A percentile compares a stretch with the other conserved stretches of the same genome.
Evolutionary conservation across 1,284 basidiomycete genomes (phyloP).

Genomic region (Microstroma glucosiphilum): DNA sequence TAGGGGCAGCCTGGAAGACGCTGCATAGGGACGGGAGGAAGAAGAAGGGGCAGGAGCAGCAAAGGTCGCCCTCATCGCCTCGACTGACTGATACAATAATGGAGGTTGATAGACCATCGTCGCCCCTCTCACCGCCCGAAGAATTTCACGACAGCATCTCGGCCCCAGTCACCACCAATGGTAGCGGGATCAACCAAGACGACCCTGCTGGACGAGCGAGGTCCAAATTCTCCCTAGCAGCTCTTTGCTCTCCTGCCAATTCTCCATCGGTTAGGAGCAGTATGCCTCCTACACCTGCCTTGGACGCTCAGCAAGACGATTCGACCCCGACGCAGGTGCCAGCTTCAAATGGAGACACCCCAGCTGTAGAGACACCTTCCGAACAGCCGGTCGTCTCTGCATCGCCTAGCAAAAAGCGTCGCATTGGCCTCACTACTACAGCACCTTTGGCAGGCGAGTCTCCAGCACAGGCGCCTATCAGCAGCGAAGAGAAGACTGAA

Average conservation of each 20-base stretch:
- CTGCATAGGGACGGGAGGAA: too few relatives aligned
- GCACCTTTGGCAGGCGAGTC: not conserved
- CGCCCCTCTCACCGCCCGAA: too few relatives aligned
- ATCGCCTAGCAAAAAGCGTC: not conserved
- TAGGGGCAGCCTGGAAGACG: too few relatives aligned
- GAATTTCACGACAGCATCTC: too few relatives aligned
- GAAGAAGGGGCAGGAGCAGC: too few relatives aligned
- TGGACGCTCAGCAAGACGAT: not conserved
- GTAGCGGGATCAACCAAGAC: not conserved
- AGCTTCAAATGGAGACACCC: not conserved
- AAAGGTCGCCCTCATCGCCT: too few relatives aligned
- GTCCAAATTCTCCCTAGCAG: constrained; percentile 5
- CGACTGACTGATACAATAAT: too few relatives aligned
- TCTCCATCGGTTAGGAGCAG: not conserved
- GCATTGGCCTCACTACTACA: not conserved
- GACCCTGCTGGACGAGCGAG: not conserved
- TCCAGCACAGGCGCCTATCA: not conserved
- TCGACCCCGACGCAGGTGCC: not conserved
- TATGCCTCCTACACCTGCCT: not conserved
- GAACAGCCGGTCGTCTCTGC: not conserved
- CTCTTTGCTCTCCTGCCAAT: constrained; percentile 3
- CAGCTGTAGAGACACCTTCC: not conserved
- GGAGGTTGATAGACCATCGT: too few relatives aligned
- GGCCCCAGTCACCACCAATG: too few relatives aligned
- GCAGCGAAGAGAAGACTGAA: not conserved